These are phyloP conservation scores for Solanum hybrid DNA, from an alignment of 305 asterid species.

Conservation along the genomic window DNA sequence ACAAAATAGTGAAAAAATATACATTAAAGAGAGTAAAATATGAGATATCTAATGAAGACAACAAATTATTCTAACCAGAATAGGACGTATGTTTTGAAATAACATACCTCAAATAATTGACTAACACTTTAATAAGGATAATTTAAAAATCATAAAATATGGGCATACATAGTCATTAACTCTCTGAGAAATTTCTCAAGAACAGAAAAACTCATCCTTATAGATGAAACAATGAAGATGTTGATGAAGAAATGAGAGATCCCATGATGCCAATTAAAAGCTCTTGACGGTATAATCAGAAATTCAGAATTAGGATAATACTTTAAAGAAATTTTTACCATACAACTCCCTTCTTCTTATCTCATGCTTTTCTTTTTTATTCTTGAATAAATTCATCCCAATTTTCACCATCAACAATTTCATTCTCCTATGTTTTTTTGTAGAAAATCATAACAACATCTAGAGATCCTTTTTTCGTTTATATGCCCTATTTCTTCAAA, in stretches of 20 bases:
- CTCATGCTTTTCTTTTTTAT: not conserved
- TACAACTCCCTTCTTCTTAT: not conserved
- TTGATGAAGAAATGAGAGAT: too few relatives aligned
- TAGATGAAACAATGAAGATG: not conserved
- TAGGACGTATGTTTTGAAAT: not conserved
- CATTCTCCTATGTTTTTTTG: not conserved
- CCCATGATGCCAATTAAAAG: not conserved
- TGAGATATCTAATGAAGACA: not conserved
- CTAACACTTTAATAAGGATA: not conserved
- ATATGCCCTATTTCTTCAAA: not conserved
- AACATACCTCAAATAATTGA: too few relatives aligned
- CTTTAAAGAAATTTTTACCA: not conserved
- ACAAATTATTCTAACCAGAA: too few relatives aligned
- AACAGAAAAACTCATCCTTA: not conserved
- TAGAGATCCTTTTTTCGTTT: too few relatives aligned
- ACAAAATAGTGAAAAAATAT: not conserved
- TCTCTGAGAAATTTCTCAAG: not conserved
- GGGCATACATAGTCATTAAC: not conserved
- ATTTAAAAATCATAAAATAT: too few relatives aligned
- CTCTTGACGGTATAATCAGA: too few relatives aligned
- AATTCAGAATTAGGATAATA: not conserved
- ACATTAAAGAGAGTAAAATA: not conserved
- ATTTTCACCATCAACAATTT: not conserved
- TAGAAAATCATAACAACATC: not conserved
- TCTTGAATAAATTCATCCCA: not conserved